Evolutionary conservation across 345 rosid species (phyloP), one percentile per base, ranked within the genome.

Genomic region (Eucalyptus regnans): DNA sequence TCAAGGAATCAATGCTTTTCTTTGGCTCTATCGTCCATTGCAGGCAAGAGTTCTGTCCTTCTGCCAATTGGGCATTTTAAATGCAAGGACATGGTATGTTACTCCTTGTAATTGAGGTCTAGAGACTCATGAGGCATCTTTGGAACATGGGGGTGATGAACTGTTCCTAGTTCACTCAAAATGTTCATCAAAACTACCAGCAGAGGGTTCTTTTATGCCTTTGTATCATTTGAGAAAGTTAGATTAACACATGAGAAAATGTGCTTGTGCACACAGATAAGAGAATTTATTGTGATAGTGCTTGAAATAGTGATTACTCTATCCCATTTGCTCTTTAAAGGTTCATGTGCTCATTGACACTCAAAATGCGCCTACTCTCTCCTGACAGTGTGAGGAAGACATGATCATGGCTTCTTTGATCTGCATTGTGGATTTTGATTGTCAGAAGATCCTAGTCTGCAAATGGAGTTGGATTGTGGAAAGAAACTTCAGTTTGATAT

Each of bases 321-420:
- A 31, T 31, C 41, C 10, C 80, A 68, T 12, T 68, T 68, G 43
- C 80, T 68, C 44, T 8, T 68, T 68, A 33, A 33, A 68, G 7
- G 80, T 33, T 68, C 43, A 68, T 68, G 11, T 60, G 66, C 29
- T 9, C 5, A 41, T 68, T 68, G 80, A 68, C 44, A 1, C 4
- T 68, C 80, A 68, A 68, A 31, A 31, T 86, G 18, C 7, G 7
- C 2, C 2, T 25, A 50, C 37, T 86, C 46, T 86, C 50, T 50
- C 43, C 68, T 20, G 88, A 90, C 93, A 98, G 99, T 12, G 90
- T 90, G 99, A 97, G 88, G 93, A 95, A 91, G 97, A 94, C 89
- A 92, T 96, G 91, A 96, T 95, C 94, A 93, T 96, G 98, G 91
- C 95, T 80, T 98, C 99, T 62, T 90, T 98, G 93, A 98, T 97